A percentile compares a stretch with the other conserved stretches of the same genome.
These are phyloP conservation scores for Chaetothyriales sp. DNA, from an alignment of 2,329 filamentous ascomycete species.

Conservation along the genomic window DNA sequence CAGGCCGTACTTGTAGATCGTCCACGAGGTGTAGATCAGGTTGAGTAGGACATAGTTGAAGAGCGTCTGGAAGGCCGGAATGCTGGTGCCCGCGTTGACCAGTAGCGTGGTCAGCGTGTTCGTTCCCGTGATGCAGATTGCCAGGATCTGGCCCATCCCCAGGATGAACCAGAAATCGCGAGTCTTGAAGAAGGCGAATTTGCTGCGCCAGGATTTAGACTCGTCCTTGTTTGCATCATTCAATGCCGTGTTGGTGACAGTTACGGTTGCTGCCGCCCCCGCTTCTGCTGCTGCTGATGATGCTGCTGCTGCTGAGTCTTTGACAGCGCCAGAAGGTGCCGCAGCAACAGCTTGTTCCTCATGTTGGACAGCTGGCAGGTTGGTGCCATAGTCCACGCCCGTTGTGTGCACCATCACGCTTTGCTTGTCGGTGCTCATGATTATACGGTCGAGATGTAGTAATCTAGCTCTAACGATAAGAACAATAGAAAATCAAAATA, in stretches of 20 bases:
- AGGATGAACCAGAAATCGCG: conserved; percentile 79
- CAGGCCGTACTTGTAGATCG: conserved; percentile 64
- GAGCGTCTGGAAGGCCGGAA: conserved; percentile 88
- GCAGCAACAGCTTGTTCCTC: conserved; percentile 23
- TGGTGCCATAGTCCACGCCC: conserved; percentile 12
- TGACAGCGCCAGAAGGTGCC: background rate
- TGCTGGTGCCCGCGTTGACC: conserved; percentile 50
- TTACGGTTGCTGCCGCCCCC: conserved; percentile 6
- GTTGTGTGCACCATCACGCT: conserved; percentile 8
- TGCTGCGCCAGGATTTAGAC: conserved; percentile 25
- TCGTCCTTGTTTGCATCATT: conserved; percentile 29
- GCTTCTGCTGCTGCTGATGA: conserved; percentile 3
- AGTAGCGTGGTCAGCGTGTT: conserved; percentile 81
- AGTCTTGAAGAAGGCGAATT: conserved; percentile 59
- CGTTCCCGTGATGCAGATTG: conserved; percentile 79
- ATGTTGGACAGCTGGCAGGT: conserved; percentile 15
- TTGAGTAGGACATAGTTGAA: conserved; percentile 86
- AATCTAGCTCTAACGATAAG: background rate
- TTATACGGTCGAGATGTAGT: conserved; percentile 1
- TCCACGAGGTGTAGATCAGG: conserved; percentile 64
- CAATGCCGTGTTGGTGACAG: conserved; percentile 19
- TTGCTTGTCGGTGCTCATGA: conserved; percentile 11
- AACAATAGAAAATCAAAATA: background rate
- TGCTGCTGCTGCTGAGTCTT: conserved; percentile 8
- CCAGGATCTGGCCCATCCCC: conserved; percentile 63